Evolutionary conservation across 306 rosid genomes (phyloP).

Genomic region (Corylus americana): DNA sequence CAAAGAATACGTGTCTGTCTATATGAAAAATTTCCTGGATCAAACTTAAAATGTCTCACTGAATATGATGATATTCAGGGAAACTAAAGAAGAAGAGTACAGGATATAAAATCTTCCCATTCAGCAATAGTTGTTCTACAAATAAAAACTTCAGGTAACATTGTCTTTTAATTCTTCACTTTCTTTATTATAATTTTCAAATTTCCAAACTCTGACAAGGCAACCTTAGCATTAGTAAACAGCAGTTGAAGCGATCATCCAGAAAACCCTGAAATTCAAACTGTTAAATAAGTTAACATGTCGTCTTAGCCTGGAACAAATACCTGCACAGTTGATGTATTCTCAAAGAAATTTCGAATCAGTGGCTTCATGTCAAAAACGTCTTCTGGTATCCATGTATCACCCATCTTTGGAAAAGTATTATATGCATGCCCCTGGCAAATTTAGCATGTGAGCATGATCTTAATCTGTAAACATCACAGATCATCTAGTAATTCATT

Average conservation of each 20-base stretch:
- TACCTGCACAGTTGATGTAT: slow-evolving; percentile 79
- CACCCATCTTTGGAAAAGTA: slow-evolving; percentile 92
- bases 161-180: background rate
- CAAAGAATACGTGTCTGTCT: background rate
- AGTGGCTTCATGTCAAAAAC: slow-evolving; percentile 74
- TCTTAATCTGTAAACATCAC: slow-evolving; percentile 4
- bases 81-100: background rate
- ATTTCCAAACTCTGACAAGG: slow-evolving; percentile 12
- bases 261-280: slow-evolving; percentile 7
- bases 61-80: background rate
- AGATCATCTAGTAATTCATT: slow-evolving; percentile 11
- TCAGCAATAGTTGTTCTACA: background rate
- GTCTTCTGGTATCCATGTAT: slow-evolving; percentile 74
- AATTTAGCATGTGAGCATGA: slow-evolving; percentile 30
- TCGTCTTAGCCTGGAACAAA: slow-evolving; percentile 9
- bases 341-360: slow-evolving; percentile 89
- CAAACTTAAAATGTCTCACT: slow-evolving; percentile 1
- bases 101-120: background rate
- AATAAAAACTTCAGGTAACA: background rate
- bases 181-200: slow-evolving; percentile 9
- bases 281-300: slow-evolving; percentile 5
- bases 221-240: background rate
- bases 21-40: background rate
- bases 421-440: slow-evolving; percentile 80
- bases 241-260: background rate